phyloP scores from a whole-genome alignment of 495 filamentous ascomycete species.

The Penicillium daleae region DNA sequence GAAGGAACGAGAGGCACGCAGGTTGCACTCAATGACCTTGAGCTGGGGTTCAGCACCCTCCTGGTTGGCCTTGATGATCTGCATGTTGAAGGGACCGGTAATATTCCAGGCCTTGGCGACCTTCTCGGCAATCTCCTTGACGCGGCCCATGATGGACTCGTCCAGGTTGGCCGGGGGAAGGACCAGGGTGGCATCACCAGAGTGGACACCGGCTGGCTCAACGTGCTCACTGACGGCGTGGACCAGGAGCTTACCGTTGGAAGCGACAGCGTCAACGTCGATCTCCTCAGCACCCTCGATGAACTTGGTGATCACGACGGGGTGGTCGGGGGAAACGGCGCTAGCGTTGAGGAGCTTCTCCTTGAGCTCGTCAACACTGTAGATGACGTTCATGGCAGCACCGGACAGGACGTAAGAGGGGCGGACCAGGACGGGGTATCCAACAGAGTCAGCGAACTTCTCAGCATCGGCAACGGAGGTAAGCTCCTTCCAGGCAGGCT shows the following conservation, averaged over 20 bases:
- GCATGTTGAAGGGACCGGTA: constrained; percentile 99
- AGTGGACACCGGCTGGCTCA: constrained; percentile 95
- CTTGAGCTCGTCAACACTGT: constrained; percentile 82
- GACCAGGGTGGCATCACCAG: constrained; percentile 92
- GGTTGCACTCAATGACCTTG: constrained; percentile 98
- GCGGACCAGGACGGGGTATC: constrained; percentile 91
- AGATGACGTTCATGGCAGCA: constrained; percentile 97
- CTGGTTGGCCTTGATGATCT: constrained; percentile 89
- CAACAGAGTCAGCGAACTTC: constrained; percentile 79
- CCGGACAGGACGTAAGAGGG: constrained; percentile 96
- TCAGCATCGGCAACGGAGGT: constrained; percentile 87
- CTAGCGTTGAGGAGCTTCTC: constrained; percentile 86
- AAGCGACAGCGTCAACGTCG: constrained; percentile 94
- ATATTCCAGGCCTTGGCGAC: constrained; percentile 97
- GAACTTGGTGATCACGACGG: constrained; percentile 98
- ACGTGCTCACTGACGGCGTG: constrained; percentile 97
- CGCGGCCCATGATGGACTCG: constrained; percentile 71
- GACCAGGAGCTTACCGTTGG: constrained; percentile 79
- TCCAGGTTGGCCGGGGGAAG: constrained; percentile 82
- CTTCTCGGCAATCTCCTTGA: constrained; percentile 95
- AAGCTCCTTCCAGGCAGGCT: constrained; percentile 97
- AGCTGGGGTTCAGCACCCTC: constrained; percentile 72
- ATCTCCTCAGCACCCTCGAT: constrained; percentile 98
- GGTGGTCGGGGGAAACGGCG: constrained; percentile 92
- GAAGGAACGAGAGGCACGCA: constrained; percentile 96